Base-by-base conservation (phyloP, 73 alveolate species). In the Diophrys sp. region DNA sequence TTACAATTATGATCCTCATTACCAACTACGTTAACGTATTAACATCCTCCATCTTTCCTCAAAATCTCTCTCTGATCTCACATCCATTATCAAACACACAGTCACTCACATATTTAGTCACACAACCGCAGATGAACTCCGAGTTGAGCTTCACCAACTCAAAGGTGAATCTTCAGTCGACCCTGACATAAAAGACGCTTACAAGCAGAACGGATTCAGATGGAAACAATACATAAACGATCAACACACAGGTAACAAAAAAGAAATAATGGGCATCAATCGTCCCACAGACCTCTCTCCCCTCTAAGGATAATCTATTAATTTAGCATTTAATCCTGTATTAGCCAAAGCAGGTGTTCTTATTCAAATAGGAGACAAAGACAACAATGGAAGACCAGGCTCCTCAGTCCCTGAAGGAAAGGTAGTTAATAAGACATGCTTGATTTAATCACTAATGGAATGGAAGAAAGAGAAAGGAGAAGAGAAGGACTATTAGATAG, bases 31-130 rank as follows among this genome's bases (percentile, higher is more conserved):
- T 11, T 11, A 44, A 44, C 62, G 81, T 23, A 72, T 73, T 31
- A 73, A 73, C 54, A 73, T 73, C 33, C 33, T 73, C 57, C 81
- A 73, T 54, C 5, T 73, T 23, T 53, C 81, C 0, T 44, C 81
- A 23, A 14, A 44, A 0, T 0, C n/a, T n/a, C 2, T 29, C 24
- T 44, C 27, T 44, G n/a, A 44, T 11, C 18, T 44, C n/a, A 44
- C 5, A 44, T 44, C n/a, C 18, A 11, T 44, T 11, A 44, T 44
- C 18, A 44, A 44, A 44, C 62, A 11, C 18, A 18, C 18, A 11
- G 18, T 18, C 18, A 18, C 5, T 5, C 18, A 11, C 18, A 44
- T 44, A 11, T 18, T 44, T 5, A 18, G n/a, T 11, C 5, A 44
- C 62, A 44, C 62, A 11, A 44, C 5, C 62, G 18, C n/a, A 11